A percentile compares a stretch with the other conserved stretches of the same genome.
Conservation (phyloP, 352 stramenopile genomes). For the Aphanomyces invadans region DNA sequence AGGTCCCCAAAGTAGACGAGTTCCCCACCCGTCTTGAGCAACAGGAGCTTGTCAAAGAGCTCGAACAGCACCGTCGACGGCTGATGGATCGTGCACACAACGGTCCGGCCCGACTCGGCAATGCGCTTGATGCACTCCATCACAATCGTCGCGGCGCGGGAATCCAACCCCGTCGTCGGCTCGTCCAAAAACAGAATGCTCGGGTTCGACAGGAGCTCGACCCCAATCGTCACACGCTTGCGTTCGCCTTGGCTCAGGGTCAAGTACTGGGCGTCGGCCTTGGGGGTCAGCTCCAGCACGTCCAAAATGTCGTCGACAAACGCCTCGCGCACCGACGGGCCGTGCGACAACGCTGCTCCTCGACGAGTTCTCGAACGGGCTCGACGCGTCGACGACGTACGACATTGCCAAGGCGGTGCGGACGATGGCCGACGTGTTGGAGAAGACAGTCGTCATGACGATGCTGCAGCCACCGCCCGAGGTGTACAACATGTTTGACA, state of each 20-base stretch:
- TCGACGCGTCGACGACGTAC: constrained; percentile 73
- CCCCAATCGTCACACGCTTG: constrained; percentile 88
- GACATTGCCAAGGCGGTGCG: constrained; percentile 61
- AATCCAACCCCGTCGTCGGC: constrained; percentile 88
- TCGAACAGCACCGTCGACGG: constrained; percentile 57
- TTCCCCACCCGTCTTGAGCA: constrained; percentile 58
- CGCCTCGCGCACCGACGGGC: constrained; percentile 24
- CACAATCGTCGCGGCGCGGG: constrained; percentile 78
- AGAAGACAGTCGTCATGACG: constrained; percentile 27
- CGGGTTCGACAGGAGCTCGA: constrained; percentile 91
- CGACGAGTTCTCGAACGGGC: constrained; percentile 78
- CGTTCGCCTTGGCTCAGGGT: constrained; percentile 59
- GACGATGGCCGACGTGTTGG: constrained; percentile 27
- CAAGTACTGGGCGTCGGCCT: constrained; percentile 15
- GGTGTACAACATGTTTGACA: constrained; percentile 82
- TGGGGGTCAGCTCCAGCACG: constrained; percentile 45
- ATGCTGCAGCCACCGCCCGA: constrained; percentile 59
- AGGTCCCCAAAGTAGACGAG: constrained; percentile 46
- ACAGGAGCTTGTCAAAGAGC: constrained; percentile 63
- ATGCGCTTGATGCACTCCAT: constrained; percentile 66
- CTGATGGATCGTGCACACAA: constrained; percentile 84
- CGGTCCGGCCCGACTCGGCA: constrained; percentile 61
- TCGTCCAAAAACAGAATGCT: constrained; percentile 94
- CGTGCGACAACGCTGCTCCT: constrained; percentile 40
- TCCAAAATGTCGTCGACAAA: constrained; percentile 43